Evolutionary conservation across 257 asterid genomes (phyloP).

Genomic region (Solanum piurae): DNA sequence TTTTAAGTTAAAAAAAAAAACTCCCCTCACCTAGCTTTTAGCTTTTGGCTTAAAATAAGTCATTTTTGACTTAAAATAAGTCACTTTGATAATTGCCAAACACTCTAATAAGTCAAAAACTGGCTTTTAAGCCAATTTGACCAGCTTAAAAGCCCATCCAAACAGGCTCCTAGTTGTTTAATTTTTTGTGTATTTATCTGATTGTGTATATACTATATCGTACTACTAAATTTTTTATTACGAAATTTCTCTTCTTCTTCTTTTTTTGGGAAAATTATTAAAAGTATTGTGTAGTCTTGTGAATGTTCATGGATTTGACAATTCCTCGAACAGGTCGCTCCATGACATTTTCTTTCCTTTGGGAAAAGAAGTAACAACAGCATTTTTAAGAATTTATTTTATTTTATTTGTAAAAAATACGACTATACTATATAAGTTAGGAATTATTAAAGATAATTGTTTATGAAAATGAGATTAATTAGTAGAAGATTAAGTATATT

Average conservation of each 20-base stretch:
- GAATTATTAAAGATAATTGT: neutral
- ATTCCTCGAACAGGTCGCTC: conserved; percentile 4
- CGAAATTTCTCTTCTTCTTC: neutral
- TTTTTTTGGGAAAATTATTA: neutral
- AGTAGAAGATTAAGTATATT: neutral
- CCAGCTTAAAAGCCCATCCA: too few species aligned
- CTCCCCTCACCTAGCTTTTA: too few species aligned
- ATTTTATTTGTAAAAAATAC: neutral
- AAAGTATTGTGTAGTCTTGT: neutral
- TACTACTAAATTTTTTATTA: neutral
- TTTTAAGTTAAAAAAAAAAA: too few species aligned
- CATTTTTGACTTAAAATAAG: too few species aligned
- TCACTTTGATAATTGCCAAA: too few species aligned
- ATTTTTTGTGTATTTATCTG: neutral
- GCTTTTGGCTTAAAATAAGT: too few species aligned
- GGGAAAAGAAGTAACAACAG: neutral
- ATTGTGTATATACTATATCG: neutral
- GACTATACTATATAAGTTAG: neutral
- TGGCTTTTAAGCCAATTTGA: too few species aligned
- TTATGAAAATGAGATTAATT: neutral
- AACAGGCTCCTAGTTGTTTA: neutral
- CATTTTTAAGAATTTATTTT: neutral
- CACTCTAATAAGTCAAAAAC: too few species aligned
- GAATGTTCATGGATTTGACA: conserved; percentile 2
- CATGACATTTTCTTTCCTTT: neutral